Percentiles rank a stretch among this genome's conserved stretches.
Evolutionary conservation across 208 protist genomes (phyloP).

Genomic region (Trypanosoma platydactyli): DNA sequence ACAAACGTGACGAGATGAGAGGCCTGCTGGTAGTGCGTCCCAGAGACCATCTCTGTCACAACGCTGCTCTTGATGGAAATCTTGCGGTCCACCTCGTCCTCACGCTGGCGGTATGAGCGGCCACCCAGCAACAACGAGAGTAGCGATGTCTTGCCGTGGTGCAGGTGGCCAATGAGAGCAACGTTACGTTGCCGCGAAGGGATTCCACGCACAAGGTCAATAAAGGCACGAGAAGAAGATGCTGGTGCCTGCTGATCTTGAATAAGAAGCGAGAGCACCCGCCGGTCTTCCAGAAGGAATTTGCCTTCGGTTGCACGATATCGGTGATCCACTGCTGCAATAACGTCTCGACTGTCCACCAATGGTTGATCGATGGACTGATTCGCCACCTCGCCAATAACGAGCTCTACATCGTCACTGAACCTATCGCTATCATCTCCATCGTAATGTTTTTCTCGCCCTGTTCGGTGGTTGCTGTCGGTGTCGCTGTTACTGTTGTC

Average conservation of each 20-base stretch:
- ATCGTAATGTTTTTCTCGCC: too few species aligned
- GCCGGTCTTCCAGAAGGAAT: conserved; percentile 46
- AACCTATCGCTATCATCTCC: conserved; percentile 32
- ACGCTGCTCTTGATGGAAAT: conserved; percentile 77
- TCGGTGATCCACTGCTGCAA: not conserved
- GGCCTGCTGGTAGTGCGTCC: conserved; percentile 43
- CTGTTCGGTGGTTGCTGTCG: too few species aligned
- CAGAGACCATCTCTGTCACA: conserved; percentile 47
- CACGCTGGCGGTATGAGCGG: conserved; percentile 42
- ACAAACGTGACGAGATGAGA: conserved; percentile 94
- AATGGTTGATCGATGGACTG: conserved; percentile 67
- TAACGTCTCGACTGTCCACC: conserved; percentile 41
- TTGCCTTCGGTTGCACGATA: conserved; percentile 17
- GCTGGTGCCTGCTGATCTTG: not conserved
- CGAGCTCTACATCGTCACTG: conserved; percentile 80
- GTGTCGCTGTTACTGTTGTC: too few species aligned
- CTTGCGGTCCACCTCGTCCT: conserved; percentile 59
- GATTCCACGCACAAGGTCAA: conserved; percentile 46
- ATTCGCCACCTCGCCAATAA: conserved; percentile 73
- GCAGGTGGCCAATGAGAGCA: conserved; percentile 92
- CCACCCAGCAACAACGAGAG: conserved; percentile 79
- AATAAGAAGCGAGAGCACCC: conserved; percentile 31
- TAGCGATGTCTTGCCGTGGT: conserved; percentile 98
- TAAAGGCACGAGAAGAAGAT: conserved; percentile 32
- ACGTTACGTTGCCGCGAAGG: conserved; percentile 94